Base-by-base conservation (phyloP, 2,329 filamentous ascomycete species). In the Juglanconis oblonga region DNA sequence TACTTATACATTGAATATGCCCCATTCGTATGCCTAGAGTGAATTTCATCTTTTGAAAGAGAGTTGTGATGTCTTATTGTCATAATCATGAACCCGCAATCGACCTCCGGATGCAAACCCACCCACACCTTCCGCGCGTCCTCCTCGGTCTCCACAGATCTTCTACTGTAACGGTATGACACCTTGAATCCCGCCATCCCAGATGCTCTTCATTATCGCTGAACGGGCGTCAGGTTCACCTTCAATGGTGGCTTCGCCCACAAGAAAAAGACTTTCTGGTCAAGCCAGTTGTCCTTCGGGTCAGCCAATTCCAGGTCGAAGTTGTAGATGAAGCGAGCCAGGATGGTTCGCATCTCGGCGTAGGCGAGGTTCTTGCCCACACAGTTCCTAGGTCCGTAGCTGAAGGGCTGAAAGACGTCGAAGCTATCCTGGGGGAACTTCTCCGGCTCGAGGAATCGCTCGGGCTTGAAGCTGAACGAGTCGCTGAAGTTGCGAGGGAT, bases 291-390 rank as follows among this genome's bases (percentile, higher is more conserved):
- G 3, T 64, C 36, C 36, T 70, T 70, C n/a, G 74, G 71, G 4
- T 76, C 68, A 1, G 70, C 71, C 33, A 81, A 67, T 44, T 68
- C 66, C 61, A 81, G 58, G 58, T 83, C 80, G 64, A 82, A 84
- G 52, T 78, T 78, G 67, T 73, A 83, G 0, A 84, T 63, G 5
- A 83, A 64, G 2, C 74, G 74, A 0, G 77, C 75, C 6, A 84
- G 66, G 42, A 82, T 77, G 5, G 81, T 67, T 4, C 80, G 73
- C 73, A 83, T 79, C 65, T 84, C 80, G 24, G 76, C 71, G 53
- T 79, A 80, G 3, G 80, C 79, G 42, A 84, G 70, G 59, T 81
- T 81, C 62, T 72, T 72, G 2, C 81, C 81, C 31, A 83, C 72
- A 60, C 81, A 83, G 50, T 81, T 80, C 2, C 81, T 70, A 5